Evolutionary conservation across 2,329 filamentous ascomycete genomes (phyloP).

Genomic region (Geosmithia putterillii): DNA sequence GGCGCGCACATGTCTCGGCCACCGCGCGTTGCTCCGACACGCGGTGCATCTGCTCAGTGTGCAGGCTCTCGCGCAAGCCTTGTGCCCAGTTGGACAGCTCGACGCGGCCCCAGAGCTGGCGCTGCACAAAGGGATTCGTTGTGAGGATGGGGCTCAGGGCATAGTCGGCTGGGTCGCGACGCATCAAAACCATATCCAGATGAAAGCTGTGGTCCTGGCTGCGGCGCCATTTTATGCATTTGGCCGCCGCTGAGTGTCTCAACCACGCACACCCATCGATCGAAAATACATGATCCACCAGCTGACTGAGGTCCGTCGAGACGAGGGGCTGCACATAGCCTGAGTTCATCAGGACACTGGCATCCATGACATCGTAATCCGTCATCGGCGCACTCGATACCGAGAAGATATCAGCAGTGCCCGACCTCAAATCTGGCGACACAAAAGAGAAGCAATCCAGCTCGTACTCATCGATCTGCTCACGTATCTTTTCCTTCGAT

Average conservation of each 20-base stretch:
- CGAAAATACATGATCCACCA: constrained; percentile 69
- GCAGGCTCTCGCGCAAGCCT: constrained; percentile 20
- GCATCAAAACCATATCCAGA: constrained; percentile 5
- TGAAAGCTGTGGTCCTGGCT: constrained; percentile 6
- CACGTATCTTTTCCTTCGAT: constrained; percentile 47
- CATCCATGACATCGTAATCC: constrained; percentile 80
- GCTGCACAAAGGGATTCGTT: constrained; percentile 6
- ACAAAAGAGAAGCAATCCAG: constrained; percentile 59
- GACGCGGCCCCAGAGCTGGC: constrained; percentile 15
- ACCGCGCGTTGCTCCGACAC: background rate
- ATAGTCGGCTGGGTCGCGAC: constrained; percentile 3
- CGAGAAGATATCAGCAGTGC: constrained; percentile 46
- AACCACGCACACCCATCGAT: constrained; percentile 69
- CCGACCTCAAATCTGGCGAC: constrained; percentile 10
- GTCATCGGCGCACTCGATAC: constrained; percentile 62
- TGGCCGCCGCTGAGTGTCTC: constrained; percentile 70
- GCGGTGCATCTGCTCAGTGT: constrained; percentile 12
- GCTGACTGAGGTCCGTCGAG: constrained; percentile 55
- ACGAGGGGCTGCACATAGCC: constrained; percentile 77
- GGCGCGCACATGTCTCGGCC: background rate
- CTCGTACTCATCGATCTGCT: constrained; percentile 41
- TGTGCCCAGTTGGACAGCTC: constrained; percentile 24
- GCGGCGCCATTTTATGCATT: constrained; percentile 61
- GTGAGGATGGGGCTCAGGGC: constrained; percentile 4
- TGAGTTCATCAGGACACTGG: constrained; percentile 83